These are phyloP conservation scores for Coemansia sp. DNA, from an alignment of 192 early-diverging fungal species.

Conservation along the genomic window DNA sequence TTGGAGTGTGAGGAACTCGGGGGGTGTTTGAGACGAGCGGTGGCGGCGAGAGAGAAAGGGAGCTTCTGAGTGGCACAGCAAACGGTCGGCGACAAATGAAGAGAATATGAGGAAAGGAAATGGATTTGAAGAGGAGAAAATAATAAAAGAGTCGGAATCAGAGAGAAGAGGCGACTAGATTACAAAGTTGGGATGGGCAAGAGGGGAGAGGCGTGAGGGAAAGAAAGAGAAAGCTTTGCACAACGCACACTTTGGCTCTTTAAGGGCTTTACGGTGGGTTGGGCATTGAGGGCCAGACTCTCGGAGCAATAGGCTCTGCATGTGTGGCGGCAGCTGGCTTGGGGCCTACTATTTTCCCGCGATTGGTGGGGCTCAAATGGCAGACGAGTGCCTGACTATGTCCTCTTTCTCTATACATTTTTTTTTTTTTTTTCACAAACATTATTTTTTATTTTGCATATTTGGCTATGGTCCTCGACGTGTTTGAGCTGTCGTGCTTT, in stretches of 20 bases:
- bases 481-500: slow-evolving; percentile 41
- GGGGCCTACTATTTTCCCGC: background rate
- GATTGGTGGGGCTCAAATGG: background rate
- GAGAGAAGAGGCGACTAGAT: slow-evolving; percentile 24
- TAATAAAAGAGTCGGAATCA: background rate
- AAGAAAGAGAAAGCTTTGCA: slow-evolving; percentile 7
- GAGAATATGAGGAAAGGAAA: slow-evolving; percentile 4
- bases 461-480: slow-evolving; percentile 28
- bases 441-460: background rate
- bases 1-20: background rate
- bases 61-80: background rate
- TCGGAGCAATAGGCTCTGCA: background rate
- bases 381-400: background rate
- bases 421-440: background rate
- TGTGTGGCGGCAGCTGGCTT: slow-evolving; percentile 2
- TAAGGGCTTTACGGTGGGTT: background rate
- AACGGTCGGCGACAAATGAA: slow-evolving; percentile 6
- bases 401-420: background rate
- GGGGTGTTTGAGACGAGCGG: slow-evolving; percentile 6
- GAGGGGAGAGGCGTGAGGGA: background rate
- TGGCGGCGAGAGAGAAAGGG: background rate
- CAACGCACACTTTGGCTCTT: background rate
- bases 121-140: background rate
- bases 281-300: background rate
- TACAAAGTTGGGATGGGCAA: slow-evolving; percentile 26